These are phyloP conservation scores for Eucalyptus marginata DNA, from an alignment of 345 rosid genomes.

Conservation along the genomic window DNA sequence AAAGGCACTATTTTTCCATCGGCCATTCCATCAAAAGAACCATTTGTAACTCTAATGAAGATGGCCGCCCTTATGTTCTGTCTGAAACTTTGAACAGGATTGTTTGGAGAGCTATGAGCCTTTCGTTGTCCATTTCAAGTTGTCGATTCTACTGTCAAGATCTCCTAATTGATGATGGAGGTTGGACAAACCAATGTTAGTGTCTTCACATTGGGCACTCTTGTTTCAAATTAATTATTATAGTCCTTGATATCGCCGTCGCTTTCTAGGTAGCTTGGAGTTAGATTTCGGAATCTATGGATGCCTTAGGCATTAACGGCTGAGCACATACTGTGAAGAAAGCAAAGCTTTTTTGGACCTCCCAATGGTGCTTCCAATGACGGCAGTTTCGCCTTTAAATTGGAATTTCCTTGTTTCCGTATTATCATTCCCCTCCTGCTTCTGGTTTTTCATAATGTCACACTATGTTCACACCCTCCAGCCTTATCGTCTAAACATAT, in stretches of 20 bases:
- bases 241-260: neutral
- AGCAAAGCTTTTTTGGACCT: neutral
- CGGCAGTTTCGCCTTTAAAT: neutral
- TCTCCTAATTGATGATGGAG: neutral
- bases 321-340: neutral
- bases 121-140: neutral
- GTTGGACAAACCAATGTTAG: neutral
- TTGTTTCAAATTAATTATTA: neutral
- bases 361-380: neutral
- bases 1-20: too few species aligned
- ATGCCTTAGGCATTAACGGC: neutral
- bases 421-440: neutral
- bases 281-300: neutral
- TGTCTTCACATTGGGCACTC: neutral
- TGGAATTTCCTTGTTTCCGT: neutral
- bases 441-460: neutral
- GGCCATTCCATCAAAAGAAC: neutral
- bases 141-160: neutral
- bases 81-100: neutral
- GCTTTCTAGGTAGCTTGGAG: neutral
- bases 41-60: neutral
- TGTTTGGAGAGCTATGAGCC: neutral
- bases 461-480: neutral
- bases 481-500: neutral
- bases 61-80: neutral